Evolutionary conservation across 2,329 filamentous ascomycete species (phyloP).

Genomic region (Rutstroemia sp.): DNA sequence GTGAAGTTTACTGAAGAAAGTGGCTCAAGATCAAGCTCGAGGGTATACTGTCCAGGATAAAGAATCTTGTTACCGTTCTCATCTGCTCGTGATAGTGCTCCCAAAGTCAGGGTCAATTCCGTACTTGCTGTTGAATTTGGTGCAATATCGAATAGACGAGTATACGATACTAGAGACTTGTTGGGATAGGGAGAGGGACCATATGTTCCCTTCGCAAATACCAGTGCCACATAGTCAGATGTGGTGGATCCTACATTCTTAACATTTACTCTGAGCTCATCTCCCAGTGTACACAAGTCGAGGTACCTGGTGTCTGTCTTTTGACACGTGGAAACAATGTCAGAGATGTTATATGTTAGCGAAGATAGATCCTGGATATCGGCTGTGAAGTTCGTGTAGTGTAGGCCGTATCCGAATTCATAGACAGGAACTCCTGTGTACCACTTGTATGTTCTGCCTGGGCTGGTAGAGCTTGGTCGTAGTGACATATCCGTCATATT

Average conservation of each 20-base stretch:
- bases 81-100: constrained; percentile 42
- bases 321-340: constrained; percentile 3
- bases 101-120: constrained; percentile 38
- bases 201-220: constrained; percentile 40
- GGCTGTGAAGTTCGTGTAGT: constrained; percentile 13
- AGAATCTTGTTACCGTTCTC: constrained; percentile 42
- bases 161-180: constrained; percentile 46
- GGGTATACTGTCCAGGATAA: constrained; percentile 45
- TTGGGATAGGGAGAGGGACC: constrained; percentile 43
- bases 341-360: constrained; percentile 6
- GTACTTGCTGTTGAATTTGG: constrained; percentile 29
- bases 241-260: constrained; percentile 41
- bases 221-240: constrained; percentile 47
- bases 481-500: constrained; percentile 51
- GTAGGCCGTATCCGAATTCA: constrained; percentile 46
- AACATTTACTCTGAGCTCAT: constrained; percentile 33
- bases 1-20: constrained; percentile 36
- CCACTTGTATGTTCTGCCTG: constrained; percentile 50
- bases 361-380: neutral
- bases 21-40: constrained; percentile 39
- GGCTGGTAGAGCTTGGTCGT: constrained; percentile 38
- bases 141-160: constrained; percentile 26
- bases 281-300: constrained; percentile 23
- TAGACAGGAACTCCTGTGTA: constrained; percentile 42
- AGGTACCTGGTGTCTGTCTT: constrained; percentile 10